Evolutionary conservation across 331 rosid species (phyloP), one percentile per base, ranked within the genome.

Genomic region (Spiraea crenata): DNA sequence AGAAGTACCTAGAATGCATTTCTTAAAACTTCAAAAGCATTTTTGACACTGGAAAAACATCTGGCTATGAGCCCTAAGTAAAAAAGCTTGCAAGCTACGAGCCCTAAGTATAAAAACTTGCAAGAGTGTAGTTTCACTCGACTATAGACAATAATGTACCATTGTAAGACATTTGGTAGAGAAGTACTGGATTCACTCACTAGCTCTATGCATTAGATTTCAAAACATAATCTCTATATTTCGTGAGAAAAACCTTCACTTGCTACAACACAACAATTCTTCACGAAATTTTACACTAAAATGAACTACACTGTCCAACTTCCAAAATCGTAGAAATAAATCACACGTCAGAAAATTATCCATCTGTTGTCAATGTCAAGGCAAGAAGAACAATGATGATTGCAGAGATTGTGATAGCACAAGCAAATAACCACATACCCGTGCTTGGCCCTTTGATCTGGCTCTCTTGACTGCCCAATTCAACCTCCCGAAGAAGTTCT

Each of bases 401-500:
- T 1, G 97, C 80, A 56, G 79, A 75, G 77, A 74, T 39, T 68
- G 89, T 73, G 44, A 81, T 86, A 38, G 78, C 82, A 73, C 65
- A 57, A 54, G 81, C 83, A 63, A 89, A 83, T 71, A 83, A 69
- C 87, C 82, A 50, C 56, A 81, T 65, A 58, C 77, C 64, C 69
- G 80, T 74, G 74, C 75, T 74, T 20, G 74, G 81, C 2, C 72
- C 72, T 67, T 66, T 69, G 65, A 55, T 84, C 51, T 70, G 78
- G 82, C 48, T 78, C 79, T 80, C 97, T 74, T 82, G 85, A 74
- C 65, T 74, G 73, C 79, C 82, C 64, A 73, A 10, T 45, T 86
- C 96, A 13, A 87, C 82, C 76, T 83, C 88, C 71, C 79, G 63
- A 70, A 93, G 92, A 65, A 93, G 96, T 67, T 89, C 95, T 76